Percentiles rank a stretch among this genome's conserved stretches.
phyloP scores from a whole-genome alignment of 306 rosid species.

The Trifolium fragiferum region DNA sequence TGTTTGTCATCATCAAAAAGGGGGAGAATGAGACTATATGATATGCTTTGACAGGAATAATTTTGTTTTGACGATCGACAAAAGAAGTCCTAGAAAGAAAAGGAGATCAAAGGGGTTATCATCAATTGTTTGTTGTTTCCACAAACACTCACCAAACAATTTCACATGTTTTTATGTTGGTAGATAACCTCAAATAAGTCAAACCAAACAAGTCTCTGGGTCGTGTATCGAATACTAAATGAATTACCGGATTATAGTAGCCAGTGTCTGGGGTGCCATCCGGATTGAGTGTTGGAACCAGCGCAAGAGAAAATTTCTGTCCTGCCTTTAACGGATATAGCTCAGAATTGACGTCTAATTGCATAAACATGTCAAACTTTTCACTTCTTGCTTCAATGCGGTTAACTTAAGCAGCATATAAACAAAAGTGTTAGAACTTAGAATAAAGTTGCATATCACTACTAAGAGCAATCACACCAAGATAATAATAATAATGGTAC shows the following conservation, averaged over 20 bases:
- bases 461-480: background rate
- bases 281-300: slow-evolving; percentile 74
- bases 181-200: slow-evolving; percentile 5
- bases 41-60: no score
- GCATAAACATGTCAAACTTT: slow-evolving; percentile 98
- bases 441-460: background rate
- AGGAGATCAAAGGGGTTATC: no score
- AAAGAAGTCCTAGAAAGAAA: no score
- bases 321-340: slow-evolving; percentile 75
- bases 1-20: no score
- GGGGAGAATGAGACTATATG: no score
- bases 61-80: no score
- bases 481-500: slow-evolving; percentile 40
- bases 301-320: slow-evolving; percentile 80
- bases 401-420: slow-evolving; percentile 54
- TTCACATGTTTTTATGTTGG: background rate
- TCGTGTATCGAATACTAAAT: background rate
- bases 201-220: background rate
- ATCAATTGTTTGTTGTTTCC: background rate
- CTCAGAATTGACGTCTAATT: slow-evolving; percentile 84
- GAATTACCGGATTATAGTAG: slow-evolving; percentile 71
- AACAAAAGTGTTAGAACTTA: slow-evolving; percentile 21
- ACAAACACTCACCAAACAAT: background rate
- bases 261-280: slow-evolving; percentile 94
- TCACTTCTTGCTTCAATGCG: slow-evolving; percentile 93